Base-by-base conservation (phyloP, 805 yeast species). In the Ogataea glucozyma region DNA sequence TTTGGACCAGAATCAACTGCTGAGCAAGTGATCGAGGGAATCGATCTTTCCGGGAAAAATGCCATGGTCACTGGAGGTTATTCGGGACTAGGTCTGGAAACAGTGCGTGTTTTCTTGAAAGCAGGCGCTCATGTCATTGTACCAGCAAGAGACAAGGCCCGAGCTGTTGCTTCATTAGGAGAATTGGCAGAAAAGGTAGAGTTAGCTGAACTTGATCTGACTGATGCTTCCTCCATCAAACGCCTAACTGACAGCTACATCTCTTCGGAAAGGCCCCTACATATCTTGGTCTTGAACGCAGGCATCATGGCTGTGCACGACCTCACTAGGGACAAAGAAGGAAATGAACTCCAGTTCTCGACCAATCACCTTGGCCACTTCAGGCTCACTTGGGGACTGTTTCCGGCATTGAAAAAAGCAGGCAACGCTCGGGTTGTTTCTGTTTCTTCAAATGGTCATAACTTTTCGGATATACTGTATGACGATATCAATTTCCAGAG, bases 291-390 rank as follows among this genome's bases (percentile, higher is more conserved):
- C 5, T 19, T 40, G 19, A 40, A 40, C 18, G 43, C 43, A 5
- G 43, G 43, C 6, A 26, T 40, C 38, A 40, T 40, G 43, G 43
- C 43, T 24, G 7, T 36, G 4, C 40, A 21, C 18, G 38, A 31
- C 18, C 12, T 16, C 13, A 40, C 26, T 10, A 4, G 6, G 4
- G 38, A 40, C 38, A 32, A 22, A 20, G 12, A 29, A 19, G 43
- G 43, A 18, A 20, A 40, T 20, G 43, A 40, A 13, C 17, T 20
- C 18, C 43, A 40, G 18, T 40, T 40, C 23, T 13, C 43, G 4
- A 40, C 43, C 26, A 40, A 40, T 18, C 33, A 40, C 20, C 33
- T 40, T 6, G 43, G 43, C 18, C 43, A 40, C 33, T 40, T 24
- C 27, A 22, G 33, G 24, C 26, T 40, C 18, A 26, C 38, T 6